A percentile compares a stretch with the other conserved stretches of the same genome.
Evolutionary conservation across 2,329 filamentous ascomycete species (phyloP).

Genomic region (Ilyonectria sp.): DNA sequence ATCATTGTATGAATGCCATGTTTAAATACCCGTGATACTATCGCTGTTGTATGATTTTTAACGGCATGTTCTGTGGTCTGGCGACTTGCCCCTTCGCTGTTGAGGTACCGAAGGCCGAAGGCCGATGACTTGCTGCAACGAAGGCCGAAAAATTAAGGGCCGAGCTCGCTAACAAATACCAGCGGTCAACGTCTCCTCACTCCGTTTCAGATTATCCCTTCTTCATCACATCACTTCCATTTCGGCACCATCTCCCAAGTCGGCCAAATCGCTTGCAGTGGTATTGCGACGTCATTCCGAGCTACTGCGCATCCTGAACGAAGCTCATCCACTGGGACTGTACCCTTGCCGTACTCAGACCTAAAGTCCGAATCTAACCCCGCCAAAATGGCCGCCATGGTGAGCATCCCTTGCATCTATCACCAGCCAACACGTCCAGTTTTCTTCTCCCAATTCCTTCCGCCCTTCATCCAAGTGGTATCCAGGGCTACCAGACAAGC

Average conservation of each 20-base stretch:
- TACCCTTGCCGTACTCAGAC: neutral
- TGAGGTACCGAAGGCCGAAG: slow-evolving; percentile 18
- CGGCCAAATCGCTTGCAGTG: neutral
- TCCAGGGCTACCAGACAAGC: neutral
- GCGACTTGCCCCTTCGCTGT: neutral
- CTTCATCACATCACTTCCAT: neutral
- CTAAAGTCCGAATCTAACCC: neutral
- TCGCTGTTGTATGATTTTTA: too few relatives aligned
- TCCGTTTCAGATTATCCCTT: neutral
- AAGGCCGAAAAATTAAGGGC: slow-evolving; percentile 11
- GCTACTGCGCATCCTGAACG: neutral
- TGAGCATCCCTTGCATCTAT: slow-evolving; percentile 49
- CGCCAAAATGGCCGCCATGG: slow-evolving; percentile 67
- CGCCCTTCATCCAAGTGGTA: neutral
- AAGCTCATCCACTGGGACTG: too few relatives aligned
- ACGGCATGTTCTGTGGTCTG: too few relatives aligned
- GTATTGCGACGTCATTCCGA: neutral
- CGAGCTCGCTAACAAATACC: neutral
- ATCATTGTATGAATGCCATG: too few relatives aligned
- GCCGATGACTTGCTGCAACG: slow-evolving; percentile 12
- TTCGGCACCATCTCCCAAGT: neutral
- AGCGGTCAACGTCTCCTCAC: neutral
- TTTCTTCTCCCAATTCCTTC: neutral
- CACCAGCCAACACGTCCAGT: too few relatives aligned
- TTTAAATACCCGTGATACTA: too few relatives aligned